Conservation (phyloP, 1,284 basidiomycete species). For the Lentinula novae-zelandiae region DNA sequence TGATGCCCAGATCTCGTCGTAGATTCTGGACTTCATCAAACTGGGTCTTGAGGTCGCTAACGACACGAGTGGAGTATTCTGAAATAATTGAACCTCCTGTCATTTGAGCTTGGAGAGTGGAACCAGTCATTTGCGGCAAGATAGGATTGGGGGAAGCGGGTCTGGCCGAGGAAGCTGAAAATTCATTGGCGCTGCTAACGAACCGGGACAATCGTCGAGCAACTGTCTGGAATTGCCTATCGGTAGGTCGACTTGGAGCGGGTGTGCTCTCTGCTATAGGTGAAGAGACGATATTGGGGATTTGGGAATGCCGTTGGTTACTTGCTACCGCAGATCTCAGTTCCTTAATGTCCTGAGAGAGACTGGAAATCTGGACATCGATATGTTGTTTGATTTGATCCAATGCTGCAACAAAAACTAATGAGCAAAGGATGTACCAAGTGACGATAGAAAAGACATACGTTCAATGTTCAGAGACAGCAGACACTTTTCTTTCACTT, state of each 20-base stretch:
- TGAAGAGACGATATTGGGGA: constrained; percentile 44
- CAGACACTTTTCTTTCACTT: constrained; percentile 85
- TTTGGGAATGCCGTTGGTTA: constrained; percentile 44
- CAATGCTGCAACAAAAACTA: constrained; percentile 56
- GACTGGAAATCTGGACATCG: constrained; percentile 79
- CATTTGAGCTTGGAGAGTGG: constrained; percentile 65
- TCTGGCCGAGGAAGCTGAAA: constrained; percentile 23
- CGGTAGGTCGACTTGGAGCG: constrained; percentile 60
- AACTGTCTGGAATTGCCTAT: constrained; percentile 66
- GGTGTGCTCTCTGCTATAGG: constrained; percentile 60
- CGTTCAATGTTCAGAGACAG: constrained; percentile 95
- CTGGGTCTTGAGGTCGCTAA: constrained; percentile 84
- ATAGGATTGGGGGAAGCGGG: constrained; percentile 34
- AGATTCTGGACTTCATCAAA: constrained; percentile 94
- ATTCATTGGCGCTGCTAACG: constrained; percentile 38
- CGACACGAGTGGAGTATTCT: constrained; percentile 68
- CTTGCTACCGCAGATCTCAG: constrained; percentile 65
- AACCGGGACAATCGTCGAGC: constrained; percentile 69
- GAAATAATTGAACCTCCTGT: constrained; percentile 71
- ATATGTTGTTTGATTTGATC: constrained; percentile 99
- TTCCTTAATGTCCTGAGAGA: constrained; percentile 93
- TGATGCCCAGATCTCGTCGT: constrained; percentile 87
- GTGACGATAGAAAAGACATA: constrained; percentile 39
- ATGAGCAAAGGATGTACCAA: constrained; percentile 9
- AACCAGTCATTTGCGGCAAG: constrained; percentile 60